phyloP scores from a whole-genome alignment of 2,329 filamentous ascomycete species.

The Scorias spongiosa region DNA sequence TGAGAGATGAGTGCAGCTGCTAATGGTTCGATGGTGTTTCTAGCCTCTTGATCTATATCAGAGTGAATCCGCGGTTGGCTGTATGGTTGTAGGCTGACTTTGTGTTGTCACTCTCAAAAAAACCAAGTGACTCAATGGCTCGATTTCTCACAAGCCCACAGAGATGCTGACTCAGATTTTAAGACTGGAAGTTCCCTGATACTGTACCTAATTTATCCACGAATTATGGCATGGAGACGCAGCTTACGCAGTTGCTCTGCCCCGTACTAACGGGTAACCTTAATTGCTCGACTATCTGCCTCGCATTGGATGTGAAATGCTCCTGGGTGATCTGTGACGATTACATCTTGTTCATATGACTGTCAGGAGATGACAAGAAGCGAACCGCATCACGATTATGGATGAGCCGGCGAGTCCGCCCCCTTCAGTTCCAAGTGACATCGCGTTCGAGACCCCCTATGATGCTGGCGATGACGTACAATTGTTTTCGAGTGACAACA shows the following conservation, averaged over 20 bases:
- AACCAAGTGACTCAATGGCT: background rate
- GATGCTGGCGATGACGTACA: no score
- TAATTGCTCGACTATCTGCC: no score
- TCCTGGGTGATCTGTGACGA: background rate
- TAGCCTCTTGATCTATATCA: no score
- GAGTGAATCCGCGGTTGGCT: no score
- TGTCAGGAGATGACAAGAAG: background rate
- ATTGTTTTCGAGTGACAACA: no score
- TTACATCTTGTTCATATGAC: background rate
- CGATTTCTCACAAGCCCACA: background rate
- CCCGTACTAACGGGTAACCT: background rate
- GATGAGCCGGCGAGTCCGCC: conserved; percentile 1
- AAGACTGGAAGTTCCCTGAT: background rate
- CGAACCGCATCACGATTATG: background rate
- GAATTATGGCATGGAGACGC: background rate
- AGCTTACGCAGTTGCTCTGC: background rate
- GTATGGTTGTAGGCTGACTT: no score
- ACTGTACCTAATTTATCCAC: background rate
- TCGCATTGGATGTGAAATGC: no score
- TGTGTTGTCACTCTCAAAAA: no score
- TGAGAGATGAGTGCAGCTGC: no score
- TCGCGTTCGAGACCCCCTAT: no score
- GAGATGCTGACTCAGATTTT: background rate
- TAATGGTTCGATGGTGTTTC: no score
- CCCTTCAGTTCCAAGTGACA: background rate